Conservation (phyloP, 495 filamentous ascomycete species). For the Patellaria atrata region DNA sequence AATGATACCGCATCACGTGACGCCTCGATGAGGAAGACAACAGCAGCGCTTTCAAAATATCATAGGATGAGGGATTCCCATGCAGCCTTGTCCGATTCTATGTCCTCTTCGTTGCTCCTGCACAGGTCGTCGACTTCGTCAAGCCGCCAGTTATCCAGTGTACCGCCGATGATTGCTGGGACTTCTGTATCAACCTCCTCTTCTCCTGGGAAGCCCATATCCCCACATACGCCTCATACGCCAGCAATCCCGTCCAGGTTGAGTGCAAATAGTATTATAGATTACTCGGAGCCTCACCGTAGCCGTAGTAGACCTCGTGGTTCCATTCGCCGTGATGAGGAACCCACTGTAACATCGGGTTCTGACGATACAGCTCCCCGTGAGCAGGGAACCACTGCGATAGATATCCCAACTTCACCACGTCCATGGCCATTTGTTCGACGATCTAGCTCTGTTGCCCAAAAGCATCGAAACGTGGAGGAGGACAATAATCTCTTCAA, state of each 20-base stretch:
- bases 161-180: slow-evolving; percentile 70
- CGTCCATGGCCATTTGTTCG: slow-evolving; percentile 45
- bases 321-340: slow-evolving; percentile 8
- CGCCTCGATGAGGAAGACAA: slow-evolving; percentile 43
- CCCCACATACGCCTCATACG: slow-evolving; percentile 87
- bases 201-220: slow-evolving; percentile 81
- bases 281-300: slow-evolving; percentile 38
- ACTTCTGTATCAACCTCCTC: slow-evolving; percentile 74
- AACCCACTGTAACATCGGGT: slow-evolving; percentile 1
- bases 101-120: slow-evolving; percentile 69
- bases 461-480: slow-evolving; percentile 42
- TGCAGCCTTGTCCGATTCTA: slow-evolving; percentile 69
- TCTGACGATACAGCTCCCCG: slow-evolving; percentile 2
- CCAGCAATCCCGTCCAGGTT: slow-evolving; percentile 86
- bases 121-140: slow-evolving; percentile 73
- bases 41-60: slow-evolving; percentile 59
- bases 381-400: slow-evolving; percentile 44
- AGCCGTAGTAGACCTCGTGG: slow-evolving; percentile 14
- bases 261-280: slow-evolving; percentile 73
- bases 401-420: slow-evolving; percentile 73
- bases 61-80: slow-evolving; percentile 78
- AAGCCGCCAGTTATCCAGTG: slow-evolving; percentile 67
- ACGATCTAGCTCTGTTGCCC: slow-evolving; percentile 66
- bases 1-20: slow-evolving; percentile 40
- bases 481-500: slow-evolving; percentile 53